Conservation (phyloP, 2,329 filamentous ascomycete species). For the Pestalotiopsis sp. region DNA sequence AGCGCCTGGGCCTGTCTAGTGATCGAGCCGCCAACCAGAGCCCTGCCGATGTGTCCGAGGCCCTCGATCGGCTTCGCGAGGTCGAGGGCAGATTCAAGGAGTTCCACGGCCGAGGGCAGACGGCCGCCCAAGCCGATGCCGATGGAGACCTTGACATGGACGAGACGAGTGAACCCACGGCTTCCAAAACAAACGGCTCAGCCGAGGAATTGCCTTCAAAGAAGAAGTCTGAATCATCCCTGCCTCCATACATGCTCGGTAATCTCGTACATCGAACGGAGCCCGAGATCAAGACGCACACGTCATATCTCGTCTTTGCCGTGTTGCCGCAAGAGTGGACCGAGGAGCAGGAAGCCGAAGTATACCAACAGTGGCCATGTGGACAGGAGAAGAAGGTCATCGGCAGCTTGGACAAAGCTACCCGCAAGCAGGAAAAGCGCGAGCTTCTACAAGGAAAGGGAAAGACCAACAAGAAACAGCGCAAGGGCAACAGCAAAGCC, state of each 20-base stretch:
- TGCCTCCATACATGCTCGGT: constrained; percentile 74
- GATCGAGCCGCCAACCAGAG: constrained; percentile 73
- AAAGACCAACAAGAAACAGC: constrained; percentile 36
- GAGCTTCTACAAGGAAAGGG: constrained; percentile 52
- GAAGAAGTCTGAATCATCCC: constrained; percentile 25
- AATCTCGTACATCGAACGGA: constrained; percentile 80
- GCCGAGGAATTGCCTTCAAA: constrained; percentile 30
- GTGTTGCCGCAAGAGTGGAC: constrained; percentile 86
- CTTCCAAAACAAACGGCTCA: constrained; percentile 31
- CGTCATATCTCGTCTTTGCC: constrained; percentile 95
- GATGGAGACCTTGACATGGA: constrained; percentile 46
- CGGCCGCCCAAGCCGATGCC: constrained; percentile 30
- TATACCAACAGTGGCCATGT: constrained; percentile 66
- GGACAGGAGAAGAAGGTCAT: constrained; percentile 55
- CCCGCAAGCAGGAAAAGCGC: constrained; percentile 59
- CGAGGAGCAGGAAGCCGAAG: constrained; percentile 75
- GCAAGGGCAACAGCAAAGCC: background rate
- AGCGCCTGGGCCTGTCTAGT: constrained; percentile 68
- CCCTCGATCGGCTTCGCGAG: constrained; percentile 70
- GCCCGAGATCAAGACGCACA: constrained; percentile 90
- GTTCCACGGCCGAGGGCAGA: constrained; percentile 52
- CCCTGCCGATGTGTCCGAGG: constrained; percentile 77
- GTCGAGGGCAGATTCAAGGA: constrained; percentile 71
- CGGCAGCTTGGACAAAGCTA: constrained; percentile 54
- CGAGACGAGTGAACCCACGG: constrained; percentile 32